These are phyloP conservation scores for Leccinum broughii DNA, from an alignment of 768 basidiomycete species.

Conservation along the genomic window DNA sequence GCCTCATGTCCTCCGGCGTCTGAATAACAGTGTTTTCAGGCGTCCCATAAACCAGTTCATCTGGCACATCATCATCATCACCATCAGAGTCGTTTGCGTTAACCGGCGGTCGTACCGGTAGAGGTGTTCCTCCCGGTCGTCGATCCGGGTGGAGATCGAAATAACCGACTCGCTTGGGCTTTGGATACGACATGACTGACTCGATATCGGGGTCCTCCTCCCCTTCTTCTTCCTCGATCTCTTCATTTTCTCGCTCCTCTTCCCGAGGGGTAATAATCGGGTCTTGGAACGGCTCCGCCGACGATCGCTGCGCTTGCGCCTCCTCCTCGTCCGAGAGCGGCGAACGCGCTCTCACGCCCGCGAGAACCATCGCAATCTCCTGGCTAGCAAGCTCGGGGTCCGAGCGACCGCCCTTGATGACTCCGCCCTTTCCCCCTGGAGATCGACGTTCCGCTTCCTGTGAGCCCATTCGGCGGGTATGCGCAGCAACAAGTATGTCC, in stretches of 20 bases:
- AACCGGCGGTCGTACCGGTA: constrained; percentile 28
- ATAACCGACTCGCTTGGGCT: constrained; percentile 54
- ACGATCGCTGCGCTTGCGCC: constrained; percentile 25
- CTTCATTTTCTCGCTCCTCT: neutral
- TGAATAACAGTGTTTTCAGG: constrained; percentile 20
- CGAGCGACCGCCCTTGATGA: constrained; percentile 37
- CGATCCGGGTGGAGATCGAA: constrained; percentile 82
- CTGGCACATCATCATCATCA: constrained; percentile 32
- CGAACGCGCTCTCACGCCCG: constrained; percentile 45
- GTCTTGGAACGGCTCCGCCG: constrained; percentile 9
- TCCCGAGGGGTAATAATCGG: constrained; percentile 12
- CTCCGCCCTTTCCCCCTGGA: constrained; percentile 23
- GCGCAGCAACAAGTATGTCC: constrained; percentile 74
- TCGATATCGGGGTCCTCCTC: constrained; percentile 47
- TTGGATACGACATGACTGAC: constrained; percentile 38
- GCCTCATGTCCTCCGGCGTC: constrained; percentile 29
- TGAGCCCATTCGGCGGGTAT: constrained; percentile 49
- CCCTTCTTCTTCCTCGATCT: constrained; percentile 39
- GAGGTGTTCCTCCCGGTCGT: constrained; percentile 36
- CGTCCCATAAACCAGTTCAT: constrained; percentile 35
- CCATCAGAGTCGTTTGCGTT: constrained; percentile 36
- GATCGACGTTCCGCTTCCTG: constrained; percentile 50
- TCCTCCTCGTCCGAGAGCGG: constrained; percentile 45
- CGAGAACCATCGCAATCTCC: constrained; percentile 73
- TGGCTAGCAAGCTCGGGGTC: constrained; percentile 74